These are phyloP conservation scores for Tetratostichococcus sp. DNA, from an alignment of 139 green algal species.

Conservation along the genomic window DNA sequence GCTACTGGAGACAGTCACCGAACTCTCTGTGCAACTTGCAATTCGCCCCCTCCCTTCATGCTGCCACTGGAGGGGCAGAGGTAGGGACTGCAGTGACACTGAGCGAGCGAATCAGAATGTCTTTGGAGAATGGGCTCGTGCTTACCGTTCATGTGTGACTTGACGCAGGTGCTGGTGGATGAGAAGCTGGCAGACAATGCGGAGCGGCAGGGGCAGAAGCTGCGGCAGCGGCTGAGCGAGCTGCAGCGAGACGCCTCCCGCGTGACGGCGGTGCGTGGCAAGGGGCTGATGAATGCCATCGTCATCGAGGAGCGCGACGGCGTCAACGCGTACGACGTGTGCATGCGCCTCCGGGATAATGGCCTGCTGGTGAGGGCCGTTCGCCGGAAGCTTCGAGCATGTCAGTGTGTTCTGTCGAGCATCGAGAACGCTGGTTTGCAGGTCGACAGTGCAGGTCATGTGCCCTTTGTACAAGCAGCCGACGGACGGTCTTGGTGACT, in stretches of 20 bases:
- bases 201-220: slow-evolving; percentile 54
- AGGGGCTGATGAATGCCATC: slow-evolving; percentile 84
- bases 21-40: no score
- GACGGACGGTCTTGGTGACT: neutral
- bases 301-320: slow-evolving; percentile 70
- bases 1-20: no score
- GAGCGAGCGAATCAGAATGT: no score
- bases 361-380: slow-evolving; percentile 65
- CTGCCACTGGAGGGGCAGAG: no score
- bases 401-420: no score
- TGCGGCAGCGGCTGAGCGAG: slow-evolving; percentile 55
- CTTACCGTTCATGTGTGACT: neutral
- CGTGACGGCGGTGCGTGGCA: slow-evolving; percentile 61
- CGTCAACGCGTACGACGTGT: slow-evolving; percentile 82
- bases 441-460: no score
- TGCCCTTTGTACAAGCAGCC: no score
- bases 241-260: neutral
- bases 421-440: no score
- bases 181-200: slow-evolving; percentile 87
- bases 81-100: no score
- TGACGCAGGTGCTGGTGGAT: slow-evolving; percentile 81
- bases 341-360: slow-evolving; percentile 74
- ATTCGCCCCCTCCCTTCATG: neutral
- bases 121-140: neutral
- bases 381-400: neutral